These are phyloP conservation scores for Lablab purpureus DNA, from an alignment of 306 rosid species.

Conservation along the genomic window DNA sequence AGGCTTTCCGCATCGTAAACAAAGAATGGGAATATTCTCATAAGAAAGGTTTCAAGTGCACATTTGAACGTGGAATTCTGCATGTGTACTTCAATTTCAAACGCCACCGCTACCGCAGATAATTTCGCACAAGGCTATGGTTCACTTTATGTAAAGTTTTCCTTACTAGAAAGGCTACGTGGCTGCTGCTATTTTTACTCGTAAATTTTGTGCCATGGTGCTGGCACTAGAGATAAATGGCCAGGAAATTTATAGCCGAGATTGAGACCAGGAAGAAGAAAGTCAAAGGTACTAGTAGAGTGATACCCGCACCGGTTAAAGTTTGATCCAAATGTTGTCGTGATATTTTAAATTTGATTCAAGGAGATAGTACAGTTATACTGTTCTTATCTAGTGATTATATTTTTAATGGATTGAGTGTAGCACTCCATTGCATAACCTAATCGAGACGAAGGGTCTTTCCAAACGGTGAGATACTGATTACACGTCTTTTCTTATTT, in stretches of 20 bases:
- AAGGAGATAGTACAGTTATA: not conserved
- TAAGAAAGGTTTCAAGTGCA: slow-evolving; percentile 93
- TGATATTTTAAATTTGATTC: slow-evolving; percentile 8
- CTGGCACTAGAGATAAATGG: slow-evolving; percentile 23
- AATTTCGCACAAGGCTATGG: slow-evolving; percentile 33
- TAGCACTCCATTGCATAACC: not conserved
- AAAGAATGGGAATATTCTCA: slow-evolving; percentile 98
- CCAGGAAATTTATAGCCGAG: not conserved
- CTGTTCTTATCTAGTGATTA: not conserved
- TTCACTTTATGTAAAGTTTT: slow-evolving; percentile 8
- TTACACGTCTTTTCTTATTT: not conserved
- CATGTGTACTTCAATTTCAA: slow-evolving; percentile 93
- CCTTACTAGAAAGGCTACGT: slow-evolving; percentile 13
- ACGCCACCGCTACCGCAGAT: slow-evolving; percentile 91
- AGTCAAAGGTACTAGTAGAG: not conserved
- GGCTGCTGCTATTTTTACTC: slow-evolving; percentile 1
- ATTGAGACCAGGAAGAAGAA: slow-evolving; percentile 19
- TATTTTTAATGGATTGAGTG: slow-evolving; percentile 6
- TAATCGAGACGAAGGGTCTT: not conserved
- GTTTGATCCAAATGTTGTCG: slow-evolving; percentile 3
- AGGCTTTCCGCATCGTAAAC: slow-evolving; percentile 97
- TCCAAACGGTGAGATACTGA: not conserved
- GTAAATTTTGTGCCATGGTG: not conserved
- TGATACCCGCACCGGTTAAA: not conserved
- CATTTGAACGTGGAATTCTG: slow-evolving; percentile 94